Evolutionary conservation across 1,284 basidiomycete species (phyloP).

Genomic region (Cerioporus squamosus): DNA sequence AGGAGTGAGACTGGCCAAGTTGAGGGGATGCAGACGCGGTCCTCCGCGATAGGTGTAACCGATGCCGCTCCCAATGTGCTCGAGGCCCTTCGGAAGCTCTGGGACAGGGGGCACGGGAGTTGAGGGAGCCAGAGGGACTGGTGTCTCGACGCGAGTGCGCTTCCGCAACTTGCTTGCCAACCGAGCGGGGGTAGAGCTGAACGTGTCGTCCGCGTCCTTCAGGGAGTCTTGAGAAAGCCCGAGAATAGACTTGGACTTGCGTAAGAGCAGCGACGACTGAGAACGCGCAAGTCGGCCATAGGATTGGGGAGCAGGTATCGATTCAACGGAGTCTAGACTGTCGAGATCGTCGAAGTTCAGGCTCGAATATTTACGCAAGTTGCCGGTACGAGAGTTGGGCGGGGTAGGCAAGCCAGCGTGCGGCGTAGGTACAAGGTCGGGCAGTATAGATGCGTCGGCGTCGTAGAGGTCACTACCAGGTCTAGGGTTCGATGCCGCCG

Average conservation of each 20-base stretch:
- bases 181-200: conserved; percentile 12
- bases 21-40: conserved; percentile 20
- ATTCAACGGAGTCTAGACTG: conserved; percentile 31
- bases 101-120: neutral
- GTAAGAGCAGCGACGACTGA: conserved; percentile 8
- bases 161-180: conserved; percentile 46
- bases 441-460: conserved; percentile 6
- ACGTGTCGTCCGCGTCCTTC: conserved; percentile 25
- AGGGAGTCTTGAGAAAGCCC: conserved; percentile 34
- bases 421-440: conserved; percentile 15
- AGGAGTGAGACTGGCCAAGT: conserved; percentile 27
- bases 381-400: conserved; percentile 17
- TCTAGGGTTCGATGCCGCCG: no score
- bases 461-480: neutral
- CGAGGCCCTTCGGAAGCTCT: conserved; percentile 49
- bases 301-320: conserved; percentile 4
- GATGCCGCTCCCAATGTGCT: conserved; percentile 59
- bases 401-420: conserved; percentile 7
- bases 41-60: conserved; percentile 46
- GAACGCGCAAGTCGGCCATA: conserved; percentile 8
- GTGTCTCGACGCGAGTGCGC: conserved; percentile 34
- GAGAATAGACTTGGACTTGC: conserved; percentile 24
- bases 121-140: conserved; percentile 21
- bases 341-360: conserved; percentile 38
- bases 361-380: conserved; percentile 36